Evolutionary conservation across 257 asterid species (phyloP).

Genomic region (Jasminum sambac): DNA sequence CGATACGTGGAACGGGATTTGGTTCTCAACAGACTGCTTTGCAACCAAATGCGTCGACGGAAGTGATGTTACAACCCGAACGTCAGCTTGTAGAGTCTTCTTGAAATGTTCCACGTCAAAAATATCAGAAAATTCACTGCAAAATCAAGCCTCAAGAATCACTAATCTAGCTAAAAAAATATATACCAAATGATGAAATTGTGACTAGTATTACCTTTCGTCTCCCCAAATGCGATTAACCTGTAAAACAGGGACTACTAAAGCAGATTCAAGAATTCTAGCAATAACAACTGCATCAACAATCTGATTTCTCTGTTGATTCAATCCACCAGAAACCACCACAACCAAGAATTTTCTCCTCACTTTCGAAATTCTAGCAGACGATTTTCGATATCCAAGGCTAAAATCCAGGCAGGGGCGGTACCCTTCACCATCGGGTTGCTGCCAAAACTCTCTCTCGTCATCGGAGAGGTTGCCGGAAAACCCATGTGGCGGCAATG

Average conservation of each 20-base stretch:
- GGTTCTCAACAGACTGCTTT: conserved; percentile 51
- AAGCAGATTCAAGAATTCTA: conserved; percentile 58
- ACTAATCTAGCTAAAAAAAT: not conserved
- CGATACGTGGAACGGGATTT: conserved; percentile 54
- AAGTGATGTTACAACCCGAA: conserved; percentile 54
- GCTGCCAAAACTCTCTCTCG: conserved; percentile 60
- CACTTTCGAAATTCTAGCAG: conserved; percentile 42
- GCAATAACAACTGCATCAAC: conserved; percentile 72
- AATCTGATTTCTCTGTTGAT: conserved; percentile 71
- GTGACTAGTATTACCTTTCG: conserved; percentile 42
- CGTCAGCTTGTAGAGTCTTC: conserved; percentile 55
- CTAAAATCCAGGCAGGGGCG: conserved; percentile 56
- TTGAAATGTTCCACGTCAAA: conserved; percentile 70
- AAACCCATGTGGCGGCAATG: conserved; percentile 42
- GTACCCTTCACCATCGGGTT: conserved; percentile 55
- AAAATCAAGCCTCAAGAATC: not conserved
- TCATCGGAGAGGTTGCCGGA: conserved; percentile 34
- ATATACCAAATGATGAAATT: not conserved
- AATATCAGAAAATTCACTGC: conserved; percentile 68
- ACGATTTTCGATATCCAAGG: conserved; percentile 45
- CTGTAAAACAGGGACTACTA: conserved; percentile 65
- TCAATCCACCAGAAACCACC: conserved; percentile 68
- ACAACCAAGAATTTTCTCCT: conserved; percentile 53
- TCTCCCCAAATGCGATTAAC: conserved; percentile 69
- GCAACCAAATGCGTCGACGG: conserved; percentile 61